Base-by-base conservation (phyloP, 192 early-diverging fungal genomes). In the Bifiguratus adelaidae region DNA sequence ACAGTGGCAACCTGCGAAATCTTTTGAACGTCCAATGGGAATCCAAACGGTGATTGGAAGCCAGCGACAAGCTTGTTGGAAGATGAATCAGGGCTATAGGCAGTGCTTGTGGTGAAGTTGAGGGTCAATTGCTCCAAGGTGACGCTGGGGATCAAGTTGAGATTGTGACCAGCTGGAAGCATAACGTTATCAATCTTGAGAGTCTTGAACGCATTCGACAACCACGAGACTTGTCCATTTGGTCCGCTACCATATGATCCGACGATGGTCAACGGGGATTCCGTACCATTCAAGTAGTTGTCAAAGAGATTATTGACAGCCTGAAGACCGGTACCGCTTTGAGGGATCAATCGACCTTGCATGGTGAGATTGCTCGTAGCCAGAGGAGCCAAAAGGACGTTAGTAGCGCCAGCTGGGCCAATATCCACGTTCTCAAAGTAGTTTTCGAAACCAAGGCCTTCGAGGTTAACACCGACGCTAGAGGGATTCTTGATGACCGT, bases 401-500 rank as follows among this genome's bases (percentile, higher is more conserved):
- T 30, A 40, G 55, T 41, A 64, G 77, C 69, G 62, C 77, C 65
- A 55, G 76, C 52, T 41, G 68, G 63, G 57, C 82, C 60, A 53
- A 74, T 47, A 7, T 57, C 30, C 7, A 58, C 57, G 23, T 58
- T 53, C 13, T 64, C 50, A 43, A 44, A 74, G 38, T 47, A 58
- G 20, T 63, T 50, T n/a, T 65, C 60, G 29, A 75, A 67, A 5
- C 53, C 51, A 52, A 77, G 55, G 43, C 56, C 60, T 33, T 59
- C 59, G 19, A 80, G 55, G 13, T 56, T 54, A 30, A 80, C 57
- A 24, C 70, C 72, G 30, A 77, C 54, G 36, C 61, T 63, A 24
- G 57, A 74, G 16, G 77, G 77, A 61, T 76, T 82, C 13, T 67
- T 76, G 41, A 77, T 63, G 30, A 71, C 71, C 27, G 75, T 85